Percentiles rank a stretch among this genome's conserved stretches.
Conservation (phyloP, 2,329 filamentous ascomycete species). For the Tolypocladium sp. region DNA sequence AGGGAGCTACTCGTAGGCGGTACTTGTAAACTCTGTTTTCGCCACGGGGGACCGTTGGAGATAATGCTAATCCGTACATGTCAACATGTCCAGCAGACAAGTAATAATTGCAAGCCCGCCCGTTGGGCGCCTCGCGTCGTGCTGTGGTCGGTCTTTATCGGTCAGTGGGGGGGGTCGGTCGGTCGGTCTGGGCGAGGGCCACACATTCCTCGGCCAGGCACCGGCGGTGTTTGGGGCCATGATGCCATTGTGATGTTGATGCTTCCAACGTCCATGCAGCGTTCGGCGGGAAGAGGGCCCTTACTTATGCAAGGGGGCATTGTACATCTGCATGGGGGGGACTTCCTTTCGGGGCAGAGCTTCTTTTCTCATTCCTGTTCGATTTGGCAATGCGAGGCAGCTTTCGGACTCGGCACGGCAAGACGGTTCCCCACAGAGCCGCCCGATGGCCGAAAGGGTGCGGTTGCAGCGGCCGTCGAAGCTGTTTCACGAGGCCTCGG, state of each 20-base stretch:
- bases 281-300: not conserved
- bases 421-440: not conserved
- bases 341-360: not conserved
- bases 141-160: not conserved
- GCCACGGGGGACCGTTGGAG: not conserved
- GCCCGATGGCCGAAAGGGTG: not conserved
- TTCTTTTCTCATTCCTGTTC: not conserved
- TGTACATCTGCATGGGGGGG: not conserved
- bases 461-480: no score
- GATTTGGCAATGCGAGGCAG: not conserved
- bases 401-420: no score
- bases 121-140: not conserved
- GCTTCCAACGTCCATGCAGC: not conserved
- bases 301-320: no score
- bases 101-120: not conserved
- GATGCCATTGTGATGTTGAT: not conserved
- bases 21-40: not conserved
- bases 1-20: not conserved
- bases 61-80: no score
- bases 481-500: not conserved
- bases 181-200: no score
- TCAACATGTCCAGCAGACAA: not conserved
- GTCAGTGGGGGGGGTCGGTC: not conserved
- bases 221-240: not conserved
- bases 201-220: not conserved